Evolutionary conservation across 1,284 basidiomycete genomes (phyloP), one percentile per base, ranked within the genome.

Genomic region (Schizophyllum amplum): DNA sequence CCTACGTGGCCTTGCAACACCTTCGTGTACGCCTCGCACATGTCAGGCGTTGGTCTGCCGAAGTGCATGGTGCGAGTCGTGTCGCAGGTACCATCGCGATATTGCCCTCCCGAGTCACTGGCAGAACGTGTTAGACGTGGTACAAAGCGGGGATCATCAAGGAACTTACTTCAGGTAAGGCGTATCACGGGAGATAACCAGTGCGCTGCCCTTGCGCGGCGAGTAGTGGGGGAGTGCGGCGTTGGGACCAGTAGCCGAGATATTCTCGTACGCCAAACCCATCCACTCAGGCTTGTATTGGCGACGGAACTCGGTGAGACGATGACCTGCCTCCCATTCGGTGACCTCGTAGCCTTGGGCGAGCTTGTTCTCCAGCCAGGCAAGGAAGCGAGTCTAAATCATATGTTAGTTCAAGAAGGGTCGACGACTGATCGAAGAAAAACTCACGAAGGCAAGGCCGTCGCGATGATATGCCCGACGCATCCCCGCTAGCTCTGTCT

Each of bases 1-100:
- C 87, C 63, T 74, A 91, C 89, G 75, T 99, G 96, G 4, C 96
- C 96, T 72, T 99, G 96, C 55, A 99, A 72, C 24, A 99, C 97
- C 23, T 94, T 80, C 17, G 97, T 99, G 69, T 88, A 98, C 1
- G 94, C 94, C 61, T 95, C 87, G 66, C 86, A 88, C 70, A 94
- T 87, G 62, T 93, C 90, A 1, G 77, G 64, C 4, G 86, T 86
- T 5, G 91, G 90, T 46, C 83, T 80, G 51, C 94, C 94, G 68
- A 97, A 93, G 74, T 94, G 92, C 55, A 92, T 74, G 6, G 94
- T 96, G 55, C 94, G 82, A 1, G 93, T 95, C 7, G 92, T 95
- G 71, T 98, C 94, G 71, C 94, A 94, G 1, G 94, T 97, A 3
- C 92, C 92, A 66, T 95, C 92, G 62, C 78, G 75, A 71, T 94